Conservation (phyloP, 345 rosid genomes). For the Corchorus olitorius region DNA sequence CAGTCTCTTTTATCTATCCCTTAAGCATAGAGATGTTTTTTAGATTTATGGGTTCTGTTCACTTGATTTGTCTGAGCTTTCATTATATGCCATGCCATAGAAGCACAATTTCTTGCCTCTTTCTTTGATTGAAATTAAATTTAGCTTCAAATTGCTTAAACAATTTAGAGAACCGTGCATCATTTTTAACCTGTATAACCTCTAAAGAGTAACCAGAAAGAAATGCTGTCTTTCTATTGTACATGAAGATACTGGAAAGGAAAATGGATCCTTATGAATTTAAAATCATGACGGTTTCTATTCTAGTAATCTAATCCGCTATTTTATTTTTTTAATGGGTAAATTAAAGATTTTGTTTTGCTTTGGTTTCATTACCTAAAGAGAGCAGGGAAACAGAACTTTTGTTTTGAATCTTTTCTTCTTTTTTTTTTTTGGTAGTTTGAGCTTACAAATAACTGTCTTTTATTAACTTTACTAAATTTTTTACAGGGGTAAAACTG, state of each 20-base stretch:
- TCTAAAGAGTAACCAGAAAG: neutral
- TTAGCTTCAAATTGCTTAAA: conserved; percentile 15
- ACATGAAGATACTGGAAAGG: neutral
- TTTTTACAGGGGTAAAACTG: conserved; percentile 35
- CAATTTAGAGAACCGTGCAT: conserved; percentile 1
- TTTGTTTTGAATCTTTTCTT: neutral
- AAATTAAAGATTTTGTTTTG: too few relatives aligned
- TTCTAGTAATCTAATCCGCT: neutral
- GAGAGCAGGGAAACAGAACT: neutral
- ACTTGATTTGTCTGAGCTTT: conserved; percentile 14
- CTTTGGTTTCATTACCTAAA: too few relatives aligned
- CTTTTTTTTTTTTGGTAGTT: neutral
- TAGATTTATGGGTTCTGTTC: neutral
- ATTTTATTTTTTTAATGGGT: neutral
- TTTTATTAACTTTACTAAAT: conserved; percentile 3
- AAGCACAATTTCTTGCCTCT: conserved; percentile 9
- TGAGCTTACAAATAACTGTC: neutral
- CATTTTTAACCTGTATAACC: neutral
- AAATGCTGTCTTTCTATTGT: neutral
- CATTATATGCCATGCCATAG: neutral
- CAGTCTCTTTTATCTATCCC: neutral
- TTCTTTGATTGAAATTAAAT: neutral
- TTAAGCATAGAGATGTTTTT: neutral
- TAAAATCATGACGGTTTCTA: neutral
- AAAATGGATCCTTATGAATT: conserved; percentile 1